Evolutionary conservation across 768 basidiomycete species (phyloP), one percentile per base, ranked within the genome.

Genomic region (Rhodosporidiobolus sp.): DNA sequence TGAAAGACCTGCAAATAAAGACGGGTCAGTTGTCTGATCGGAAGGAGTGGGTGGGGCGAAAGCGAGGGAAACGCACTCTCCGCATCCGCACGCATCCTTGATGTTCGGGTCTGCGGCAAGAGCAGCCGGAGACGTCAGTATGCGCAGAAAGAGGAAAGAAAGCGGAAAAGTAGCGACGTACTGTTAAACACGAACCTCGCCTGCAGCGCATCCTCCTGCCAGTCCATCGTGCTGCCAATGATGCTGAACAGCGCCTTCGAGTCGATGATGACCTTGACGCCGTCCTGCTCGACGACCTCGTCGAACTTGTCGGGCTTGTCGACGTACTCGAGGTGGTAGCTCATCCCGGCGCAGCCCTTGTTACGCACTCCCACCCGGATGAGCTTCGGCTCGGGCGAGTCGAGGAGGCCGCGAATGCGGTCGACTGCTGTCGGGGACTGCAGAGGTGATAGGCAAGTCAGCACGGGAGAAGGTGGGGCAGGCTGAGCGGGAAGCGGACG

Each of bases 201-300:
- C 90, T 92, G 94, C 54, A 99, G 83, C 45, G 87, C 82, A 80
- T 95, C 93, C 83, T 98, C 96, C 70, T 88, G 86, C 96, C 96
- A 99, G 80, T 95, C 93, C 96, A 99, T 99, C 85, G 91, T 91
- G 81, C 92, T 95, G 61, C 96, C 96, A 72, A 99, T 96, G 77
- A 99, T 96, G 69, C 91, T 93, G 80, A 99, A 98, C 74, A 99
- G 82, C 34, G 96, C 96, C 81, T 94, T 97, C 80, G 89, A 90
- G 83, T 99, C 96, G 80, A 98, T 93, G 73, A 98, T 84, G 56
- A 99, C 95, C 75, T 85, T 86, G 34, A 96, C 92, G 3, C 90
- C 95, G 75, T 97, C 94, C 82, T 98, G 96, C 80, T 92, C 88
- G 30, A 98, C 94, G 26, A 97, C 86, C 80, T 98, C 96, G 83